These are phyloP conservation scores for Castanea mollissima DNA, from an alignment of 306 rosid species.

Conservation along the genomic window DNA sequence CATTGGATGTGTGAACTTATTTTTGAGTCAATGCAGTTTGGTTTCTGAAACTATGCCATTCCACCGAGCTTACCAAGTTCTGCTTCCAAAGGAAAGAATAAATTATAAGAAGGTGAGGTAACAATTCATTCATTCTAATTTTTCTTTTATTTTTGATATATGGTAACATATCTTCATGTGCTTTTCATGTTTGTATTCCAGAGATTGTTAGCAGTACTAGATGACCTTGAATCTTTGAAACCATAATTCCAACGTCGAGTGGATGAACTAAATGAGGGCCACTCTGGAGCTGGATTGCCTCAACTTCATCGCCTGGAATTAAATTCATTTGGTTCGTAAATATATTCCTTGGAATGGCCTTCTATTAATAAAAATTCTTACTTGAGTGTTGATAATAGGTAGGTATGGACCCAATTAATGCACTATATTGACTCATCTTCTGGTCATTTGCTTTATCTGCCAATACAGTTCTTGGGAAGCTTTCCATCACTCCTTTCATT, in stretches of 20 bases:
- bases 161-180: constrained; percentile 15
- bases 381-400: constrained; percentile 35
- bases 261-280: constrained; percentile 50
- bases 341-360: constrained; percentile 54
- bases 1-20: constrained; percentile 9
- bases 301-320: constrained; percentile 33
- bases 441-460: not conserved
- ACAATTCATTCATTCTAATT: constrained; percentile 6
- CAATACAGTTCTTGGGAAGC: constrained; percentile 4
- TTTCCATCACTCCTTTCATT: constrained; percentile 1
- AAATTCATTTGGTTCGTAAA: constrained; percentile 36
- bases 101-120: constrained; percentile 56
- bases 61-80: constrained; percentile 73
- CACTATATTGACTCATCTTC: not conserved
- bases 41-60: constrained; percentile 84
- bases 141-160: not conserved
- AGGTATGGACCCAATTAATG: constrained; percentile 37
- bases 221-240: constrained; percentile 83
- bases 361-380: constrained; percentile 41
- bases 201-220: constrained; percentile 55
- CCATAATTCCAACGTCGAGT: constrained; percentile 52
- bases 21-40: constrained; percentile 48
- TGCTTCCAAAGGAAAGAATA: constrained; percentile 54
- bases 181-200: constrained; percentile 30
- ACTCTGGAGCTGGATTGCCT: constrained; percentile 35